Base-by-base conservation (phyloP, 805 yeast genomes). In the Ogataea nakhonphanomensis region DNA sequence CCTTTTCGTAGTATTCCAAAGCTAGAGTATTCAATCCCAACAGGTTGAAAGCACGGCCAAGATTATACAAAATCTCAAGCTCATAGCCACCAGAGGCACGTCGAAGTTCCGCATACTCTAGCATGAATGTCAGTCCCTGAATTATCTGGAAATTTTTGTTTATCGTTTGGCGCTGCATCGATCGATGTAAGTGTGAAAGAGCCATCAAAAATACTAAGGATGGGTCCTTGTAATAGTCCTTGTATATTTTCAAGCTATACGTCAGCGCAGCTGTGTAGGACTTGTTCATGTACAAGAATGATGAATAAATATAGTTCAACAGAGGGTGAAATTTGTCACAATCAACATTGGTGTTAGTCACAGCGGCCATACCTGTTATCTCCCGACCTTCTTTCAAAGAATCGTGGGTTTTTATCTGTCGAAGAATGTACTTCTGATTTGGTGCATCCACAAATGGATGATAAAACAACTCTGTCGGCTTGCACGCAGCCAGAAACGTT, bases 341-440 rank as follows among this genome's bases (percentile, higher is more conserved):
- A 35, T 67, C 70, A 21, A 76, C 69, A n/a, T 68, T 63, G 45
- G 71, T 74, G 30, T 81, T 78, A 0, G 77, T 67, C 9, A 87
- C 72, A 4, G 81, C 81, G 0, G 96, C 93, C 70, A 86, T 87
- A 1, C 97, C 97, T 2, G 76, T 65, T 13, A 88, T 76, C 9
- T 71, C 70, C 30, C 71, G 74, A 8, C 69, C 62, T 8, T 66
- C 69, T 23, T 78, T 71, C 11, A 83, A 54, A 2, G 93, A 76
- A 58, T 93, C 99, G 58, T 77, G 80, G 0, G 96, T 95, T 57
- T 91, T 93, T 48, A 91, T 69, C 52, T 90, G 97, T 50, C 99
- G 78, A 45, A 93, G 65, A 47, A 91, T 81, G 57, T 80, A 91
- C 59, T 93, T 93, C 54, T 91, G 98, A 55, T 87, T 91, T 46